phyloP scores from a whole-genome alignment of 2,329 filamentous ascomycete genomes.

The Pezizomycotina sp. region DNA sequence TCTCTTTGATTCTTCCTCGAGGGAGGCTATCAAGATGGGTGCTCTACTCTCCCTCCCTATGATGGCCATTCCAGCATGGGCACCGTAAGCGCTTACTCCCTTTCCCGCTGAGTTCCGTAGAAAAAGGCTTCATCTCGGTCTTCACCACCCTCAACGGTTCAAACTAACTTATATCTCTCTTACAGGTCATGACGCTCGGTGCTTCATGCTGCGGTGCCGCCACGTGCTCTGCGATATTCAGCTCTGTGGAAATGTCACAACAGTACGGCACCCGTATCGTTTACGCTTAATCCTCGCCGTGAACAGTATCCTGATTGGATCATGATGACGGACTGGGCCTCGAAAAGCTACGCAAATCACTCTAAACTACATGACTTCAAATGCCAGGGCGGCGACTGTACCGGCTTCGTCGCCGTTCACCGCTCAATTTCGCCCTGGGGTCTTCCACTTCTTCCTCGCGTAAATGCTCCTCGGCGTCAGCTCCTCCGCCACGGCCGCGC shows the following conservation, averaged over 20 bases:
- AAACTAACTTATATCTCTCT: constrained; percentile 21
- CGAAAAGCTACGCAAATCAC: constrained; percentile 86
- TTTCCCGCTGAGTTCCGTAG: constrained; percentile 5
- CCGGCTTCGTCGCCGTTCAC: constrained; percentile 91
- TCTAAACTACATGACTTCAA: constrained; percentile 92
- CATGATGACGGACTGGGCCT: constrained; percentile 99
- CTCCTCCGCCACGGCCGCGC: constrained; percentile 35
- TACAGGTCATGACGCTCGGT: constrained; percentile 55
- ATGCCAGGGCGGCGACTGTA: constrained; percentile 77
- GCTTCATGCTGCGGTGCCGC: constrained; percentile 93
- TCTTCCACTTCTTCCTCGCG: constrained; percentile 76
- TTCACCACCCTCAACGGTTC: constrained; percentile 7
- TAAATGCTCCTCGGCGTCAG: constrained; percentile 71
- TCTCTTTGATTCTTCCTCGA: too few relatives aligned
- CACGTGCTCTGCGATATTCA: constrained; percentile 90
- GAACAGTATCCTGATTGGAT: constrained; percentile 96
- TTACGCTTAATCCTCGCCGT: constrained; percentile 85
- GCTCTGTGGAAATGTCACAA: constrained; percentile 89
- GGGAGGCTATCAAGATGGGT: constrained; percentile 61
- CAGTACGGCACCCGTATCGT: constrained; percentile 95
- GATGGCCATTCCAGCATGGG: constrained; percentile 66
- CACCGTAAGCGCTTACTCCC: constrained; percentile 46
- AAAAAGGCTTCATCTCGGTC: constrained; percentile 12
- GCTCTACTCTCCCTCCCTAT: constrained; percentile 79
- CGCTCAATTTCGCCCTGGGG: constrained; percentile 96